Evolutionary conservation across 257 asterid species (phyloP), one percentile per base, ranked within the genome.

Genomic region (Penstemon newberryi): DNA sequence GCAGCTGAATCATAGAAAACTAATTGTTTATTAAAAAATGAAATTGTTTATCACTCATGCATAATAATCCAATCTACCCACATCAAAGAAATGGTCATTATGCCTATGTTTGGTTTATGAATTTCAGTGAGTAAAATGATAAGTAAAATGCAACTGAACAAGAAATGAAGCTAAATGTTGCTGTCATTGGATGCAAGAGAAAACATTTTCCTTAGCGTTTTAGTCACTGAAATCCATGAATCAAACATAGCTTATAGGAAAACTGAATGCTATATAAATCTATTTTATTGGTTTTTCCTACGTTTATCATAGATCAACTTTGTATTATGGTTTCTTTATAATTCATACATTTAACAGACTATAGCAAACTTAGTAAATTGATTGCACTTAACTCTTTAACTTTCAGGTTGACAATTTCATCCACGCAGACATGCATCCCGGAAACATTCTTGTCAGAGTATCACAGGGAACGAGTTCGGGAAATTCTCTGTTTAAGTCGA

Each of bases 351-450:
- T 1, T 1, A 7, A 33, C 60, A 52, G 33, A 52, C 18, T 11
- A 19, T 18, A 6, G 33, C n/a, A 56, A 5, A 56, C 10, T 49
- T 50, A 8, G 60, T 33, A 33, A 63, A 52, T 44, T 68, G 56
- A 65, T 74, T 43, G 52, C 40, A 9, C 41, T 68, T 36, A 37
- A 59, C 70, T 60, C 12, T 47, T 71, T 57, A 46, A 15, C 59
- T 80, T 79, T 75, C 89, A 92, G 98, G 93, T 85, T 40, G 97
- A 92, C 77, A 89, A 89, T 79, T 90, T 92, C 79, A 70, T 90
- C 73, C 97, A 90, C 71, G 95, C 97, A 15, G 98, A 92, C 85
- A 89, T 92, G 98, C 97, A 92, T 83, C 98, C 98, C 4, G 98
- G 98, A 73, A 92, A 92, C 79, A 90, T 92, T 75, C 95, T 92